phyloP scores from a whole-genome alignment of 345 rosid species.

The Populus deltoides region DNA sequence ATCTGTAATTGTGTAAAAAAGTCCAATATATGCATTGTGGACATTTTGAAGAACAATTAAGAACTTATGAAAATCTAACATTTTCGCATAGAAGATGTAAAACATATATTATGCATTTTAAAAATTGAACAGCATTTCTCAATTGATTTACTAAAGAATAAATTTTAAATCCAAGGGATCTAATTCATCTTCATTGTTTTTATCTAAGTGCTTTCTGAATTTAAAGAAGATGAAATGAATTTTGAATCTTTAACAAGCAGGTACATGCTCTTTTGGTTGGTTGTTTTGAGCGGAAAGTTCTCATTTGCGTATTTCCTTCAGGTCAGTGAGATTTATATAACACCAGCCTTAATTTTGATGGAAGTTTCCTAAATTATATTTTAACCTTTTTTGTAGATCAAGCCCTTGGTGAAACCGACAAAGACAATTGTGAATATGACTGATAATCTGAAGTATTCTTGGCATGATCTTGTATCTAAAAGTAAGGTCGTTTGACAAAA shows the following conservation, averaged over 20 bases:
- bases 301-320: constrained; percentile 87
- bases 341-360: not conserved
- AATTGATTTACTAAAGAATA: no score
- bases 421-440: constrained; percentile 45
- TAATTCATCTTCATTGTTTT: no score
- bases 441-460: constrained; percentile 57
- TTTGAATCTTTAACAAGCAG: constrained; percentile 33
- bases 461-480: constrained; percentile 95
- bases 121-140: no score
- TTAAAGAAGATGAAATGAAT: no score
- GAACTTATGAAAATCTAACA: no score
- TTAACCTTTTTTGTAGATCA: constrained; percentile 53
- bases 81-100: no score
- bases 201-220: no score
- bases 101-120: no score
- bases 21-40: no score
- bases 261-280: constrained; percentile 90
- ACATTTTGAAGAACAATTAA: no score
- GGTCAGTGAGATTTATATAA: constrained; percentile 41
- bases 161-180: no score
- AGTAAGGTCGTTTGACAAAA: constrained; percentile 38
- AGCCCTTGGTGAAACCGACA: constrained; percentile 84
- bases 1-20: no score
- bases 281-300: constrained; percentile 72
- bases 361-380: not conserved